A percentile compares a stretch with the other conserved stretches of the same genome.
Conservation (phyloP, 2,329 filamentous ascomycete species). For the Macroventuria anomochaeta region DNA sequence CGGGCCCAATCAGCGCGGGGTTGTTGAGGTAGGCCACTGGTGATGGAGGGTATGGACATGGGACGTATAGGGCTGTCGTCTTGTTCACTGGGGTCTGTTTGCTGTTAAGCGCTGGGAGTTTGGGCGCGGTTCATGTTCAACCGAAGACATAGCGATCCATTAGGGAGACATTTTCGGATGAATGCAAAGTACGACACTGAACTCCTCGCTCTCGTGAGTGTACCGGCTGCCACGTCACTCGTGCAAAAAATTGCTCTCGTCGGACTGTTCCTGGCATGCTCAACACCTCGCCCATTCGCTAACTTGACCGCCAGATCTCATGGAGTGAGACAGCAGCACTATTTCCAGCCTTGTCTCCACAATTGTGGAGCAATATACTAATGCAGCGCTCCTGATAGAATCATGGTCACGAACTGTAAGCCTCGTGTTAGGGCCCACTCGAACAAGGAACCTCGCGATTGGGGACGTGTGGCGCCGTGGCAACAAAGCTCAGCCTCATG, state of each 20-base stretch:
- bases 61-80: constrained; percentile 22
- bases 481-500: neutral
- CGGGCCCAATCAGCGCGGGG: constrained; percentile 55
- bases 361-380: neutral
- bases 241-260: neutral
- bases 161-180: neutral
- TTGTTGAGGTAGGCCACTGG: constrained; percentile 29
- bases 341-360: neutral
- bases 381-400: neutral
- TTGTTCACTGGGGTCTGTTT: constrained; percentile 24
- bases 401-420: neutral
- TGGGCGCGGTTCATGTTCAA: constrained; percentile 11
- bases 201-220: neutral
- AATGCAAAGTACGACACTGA: neutral
- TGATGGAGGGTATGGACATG: constrained; percentile 15
- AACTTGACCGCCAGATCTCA: neutral
- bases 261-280: neutral
- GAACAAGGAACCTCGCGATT: neutral
- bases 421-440: constrained; percentile 5
- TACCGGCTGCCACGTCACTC: neutral
- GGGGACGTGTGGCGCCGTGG: neutral
- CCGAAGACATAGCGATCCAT: neutral
- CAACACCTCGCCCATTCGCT: neutral
- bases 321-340: neutral
- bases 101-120: constrained; percentile 19